Conservation (phyloP, 2,329 filamentous ascomycete genomes). For the Diaporthe amygdali region DNA sequence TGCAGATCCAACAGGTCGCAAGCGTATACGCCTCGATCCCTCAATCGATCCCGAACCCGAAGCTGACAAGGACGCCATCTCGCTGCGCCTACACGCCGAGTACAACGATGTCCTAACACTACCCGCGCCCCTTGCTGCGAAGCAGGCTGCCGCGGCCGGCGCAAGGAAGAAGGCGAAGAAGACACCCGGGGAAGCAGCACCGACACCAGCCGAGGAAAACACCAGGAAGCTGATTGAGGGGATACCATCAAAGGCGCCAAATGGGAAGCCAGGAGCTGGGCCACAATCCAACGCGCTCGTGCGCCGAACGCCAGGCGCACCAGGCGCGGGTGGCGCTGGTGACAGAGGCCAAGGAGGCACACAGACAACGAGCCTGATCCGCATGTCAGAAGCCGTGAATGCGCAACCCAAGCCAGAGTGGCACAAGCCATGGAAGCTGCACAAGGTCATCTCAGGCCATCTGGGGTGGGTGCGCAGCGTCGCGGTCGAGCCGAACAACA, state of each 20-base stretch:
- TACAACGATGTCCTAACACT: constrained; percentile 80
- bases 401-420: constrained; percentile 78
- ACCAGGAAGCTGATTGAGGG: constrained; percentile 73
- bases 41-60: constrained; percentile 46
- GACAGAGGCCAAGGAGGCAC: constrained; percentile 37
- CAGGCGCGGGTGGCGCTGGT: constrained; percentile 25
- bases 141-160: constrained; percentile 70
- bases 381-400: constrained; percentile 34
- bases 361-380: constrained; percentile 42
- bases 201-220: constrained; percentile 44
- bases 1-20: constrained; percentile 35
- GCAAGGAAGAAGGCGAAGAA: constrained; percentile 69
- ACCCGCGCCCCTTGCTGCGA: constrained; percentile 78
- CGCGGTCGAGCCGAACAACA: constrained; percentile 92
- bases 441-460: constrained; percentile 96
- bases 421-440: constrained; percentile 98
- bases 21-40: constrained; percentile 41
- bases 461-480: constrained; percentile 91
- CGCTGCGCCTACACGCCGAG: constrained; percentile 70
- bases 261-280: constrained; percentile 28
- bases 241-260: constrained; percentile 51
- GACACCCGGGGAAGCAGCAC: constrained; percentile 36
- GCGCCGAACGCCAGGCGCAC: constrained; percentile 36
- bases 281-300: constrained; percentile 42
- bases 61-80: constrained; percentile 48